Conservation (phyloP, 805 yeast species). For the Yamadazyma laniorum region DNA sequence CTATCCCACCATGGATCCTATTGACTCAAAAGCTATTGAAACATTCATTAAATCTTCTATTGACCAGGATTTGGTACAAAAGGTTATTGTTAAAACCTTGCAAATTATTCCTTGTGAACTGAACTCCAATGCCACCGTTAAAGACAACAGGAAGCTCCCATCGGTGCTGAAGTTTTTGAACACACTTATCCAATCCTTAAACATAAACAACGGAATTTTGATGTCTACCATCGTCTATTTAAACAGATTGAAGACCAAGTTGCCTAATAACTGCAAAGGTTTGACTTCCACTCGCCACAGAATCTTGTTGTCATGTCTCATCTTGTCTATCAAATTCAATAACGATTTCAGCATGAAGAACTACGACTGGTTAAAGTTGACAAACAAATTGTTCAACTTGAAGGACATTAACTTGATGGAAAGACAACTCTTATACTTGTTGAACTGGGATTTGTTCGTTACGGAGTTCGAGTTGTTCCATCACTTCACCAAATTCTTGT, state of each 20-base stretch:
- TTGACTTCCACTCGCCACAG: constrained; percentile 79
- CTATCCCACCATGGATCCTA: constrained; percentile 12
- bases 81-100: constrained; percentile 61
- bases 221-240: constrained; percentile 70
- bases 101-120: constrained; percentile 59
- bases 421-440: constrained; percentile 63
- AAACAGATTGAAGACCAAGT: constrained; percentile 54
- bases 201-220: constrained; percentile 77
- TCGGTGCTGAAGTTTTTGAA: constrained; percentile 74
- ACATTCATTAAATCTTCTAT: constrained; percentile 64
- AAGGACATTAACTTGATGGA: constrained; percentile 80
- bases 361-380: constrained; percentile 75
- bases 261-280: constrained; percentile 74
- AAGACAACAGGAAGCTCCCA: constrained; percentile 49
- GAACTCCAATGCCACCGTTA: constrained; percentile 16
- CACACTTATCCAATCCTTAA: constrained; percentile 67
- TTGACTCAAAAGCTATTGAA: constrained; percentile 51
- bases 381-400: constrained; percentile 66
- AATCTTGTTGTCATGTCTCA: constrained; percentile 70
- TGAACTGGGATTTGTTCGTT: constrained; percentile 68
- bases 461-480: constrained; percentile 42
- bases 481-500: constrained; percentile 46
- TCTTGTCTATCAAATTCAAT: constrained; percentile 69
- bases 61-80: constrained; percentile 72
- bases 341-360: constrained; percentile 79